Evolutionary conservation across 441 rosid species (phyloP), one percentile per base, ranked within the genome.

Genomic region (Adansonia gregorii): DNA sequence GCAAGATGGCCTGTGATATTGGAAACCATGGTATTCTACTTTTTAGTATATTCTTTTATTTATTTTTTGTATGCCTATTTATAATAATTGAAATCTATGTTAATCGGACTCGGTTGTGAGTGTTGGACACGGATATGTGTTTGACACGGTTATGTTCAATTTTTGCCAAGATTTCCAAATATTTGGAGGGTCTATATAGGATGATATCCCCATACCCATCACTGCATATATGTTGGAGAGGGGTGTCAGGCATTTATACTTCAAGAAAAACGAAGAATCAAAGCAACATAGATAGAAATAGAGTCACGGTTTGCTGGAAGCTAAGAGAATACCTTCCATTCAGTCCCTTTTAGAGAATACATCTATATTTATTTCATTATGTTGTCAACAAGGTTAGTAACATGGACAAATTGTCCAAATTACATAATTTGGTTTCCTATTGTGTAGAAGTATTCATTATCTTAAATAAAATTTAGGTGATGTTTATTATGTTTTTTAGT

Each of bases 1-100:
- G 81, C 84, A 88, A 91, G 85, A 85, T 97, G 84, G 98, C 95
- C 64, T 63, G 67, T 68, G 97, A 88, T 73, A 82, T 86, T 82
- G 92, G 97, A 71, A 91, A 85, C 77, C 85, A 87, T 69, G 98
- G 99, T 97, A 90, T 69, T 81, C 55, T 72, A 54, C 48, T 49
- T 67, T 59, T 73, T 1, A n/a, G 10, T 20, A 19, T 20, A 15
- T 27, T 70, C 11, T 60, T 66, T 27, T 52, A 35, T 64, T 24
- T 22, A 8, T 43, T 4, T 52, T 39, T 27, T 48, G n/a, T 58
- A 14, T 48, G 31, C 31, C 5, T n/a, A 15, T 6, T 51, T 54
- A 41, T 58, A 8, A 54, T 24, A 27, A 66, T 67, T 35, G 41
- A 35, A 35, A 35, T 35, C 41, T 35, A 35, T 35, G 6, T 35